These are phyloP conservation scores for Actinomucor elegans DNA, from an alignment of 371 early-diverging fungal species.

Conservation along the genomic window DNA sequence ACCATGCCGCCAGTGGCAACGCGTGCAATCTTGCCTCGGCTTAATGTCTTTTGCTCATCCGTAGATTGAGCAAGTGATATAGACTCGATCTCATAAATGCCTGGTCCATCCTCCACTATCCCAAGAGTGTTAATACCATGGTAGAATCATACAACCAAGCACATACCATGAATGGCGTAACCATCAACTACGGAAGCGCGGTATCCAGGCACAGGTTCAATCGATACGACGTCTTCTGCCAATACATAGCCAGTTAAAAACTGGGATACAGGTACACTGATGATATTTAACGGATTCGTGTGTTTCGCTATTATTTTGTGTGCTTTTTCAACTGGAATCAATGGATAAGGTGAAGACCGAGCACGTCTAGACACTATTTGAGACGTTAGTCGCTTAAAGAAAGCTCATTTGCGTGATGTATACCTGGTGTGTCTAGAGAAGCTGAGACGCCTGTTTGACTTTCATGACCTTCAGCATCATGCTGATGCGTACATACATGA, in stretches of 20 bases:
- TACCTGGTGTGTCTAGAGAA: conserved; percentile 52
- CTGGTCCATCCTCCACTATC: conserved; percentile 77
- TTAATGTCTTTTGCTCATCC: conserved; percentile 25
- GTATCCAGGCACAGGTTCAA: conserved; percentile 82
- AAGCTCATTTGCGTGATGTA: too few relatives aligned
- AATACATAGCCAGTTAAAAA: conserved; percentile 60
- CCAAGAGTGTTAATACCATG: neutral
- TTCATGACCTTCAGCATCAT: conserved; percentile 10
- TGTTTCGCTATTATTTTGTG: conserved; percentile 51
- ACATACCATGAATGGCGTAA: conserved; percentile 81
- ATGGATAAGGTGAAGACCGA: conserved; percentile 81
- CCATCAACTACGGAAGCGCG: conserved; percentile 91
- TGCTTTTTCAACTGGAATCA: conserved; percentile 75
- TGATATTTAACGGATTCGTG: conserved; percentile 31
- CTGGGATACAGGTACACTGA: conserved; percentile 43
- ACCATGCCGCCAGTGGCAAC: conserved; percentile 90
- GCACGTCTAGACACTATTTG: conserved; percentile 61
- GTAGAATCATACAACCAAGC: neutral
- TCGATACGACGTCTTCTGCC: conserved; percentile 73
- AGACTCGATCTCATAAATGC: conserved; percentile 67
- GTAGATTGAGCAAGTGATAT: conserved; percentile 59
- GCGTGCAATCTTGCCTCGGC: conserved; percentile 66
- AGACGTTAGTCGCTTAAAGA: too few relatives aligned
- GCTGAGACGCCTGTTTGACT: conserved; percentile 28
- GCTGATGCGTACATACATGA: conserved; percentile 23